These are phyloP conservation scores for Powellomyces hirtus DNA, from an alignment of 192 early-diverging fungal genomes.

Conservation along the genomic window DNA sequence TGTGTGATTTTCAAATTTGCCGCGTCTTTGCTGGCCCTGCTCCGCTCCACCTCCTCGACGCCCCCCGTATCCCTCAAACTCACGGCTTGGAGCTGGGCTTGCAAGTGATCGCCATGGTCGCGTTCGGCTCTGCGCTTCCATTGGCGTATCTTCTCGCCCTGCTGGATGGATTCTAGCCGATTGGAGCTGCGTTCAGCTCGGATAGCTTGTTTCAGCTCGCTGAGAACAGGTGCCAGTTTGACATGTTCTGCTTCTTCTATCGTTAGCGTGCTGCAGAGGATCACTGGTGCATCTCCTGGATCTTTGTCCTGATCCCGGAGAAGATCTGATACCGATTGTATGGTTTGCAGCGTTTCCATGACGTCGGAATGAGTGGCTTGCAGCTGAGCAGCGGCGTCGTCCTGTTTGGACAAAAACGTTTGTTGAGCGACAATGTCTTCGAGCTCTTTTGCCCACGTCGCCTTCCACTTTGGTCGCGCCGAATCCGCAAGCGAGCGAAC, in stretches of 20 bases:
- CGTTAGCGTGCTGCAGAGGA: neutral
- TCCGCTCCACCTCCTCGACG: conserved; percentile 5
- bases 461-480: conserved; percentile 16
- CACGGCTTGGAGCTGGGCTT: neutral
- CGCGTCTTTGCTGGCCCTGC: conserved; percentile 6
- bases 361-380: neutral
- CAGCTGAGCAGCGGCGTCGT: neutral
- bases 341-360: neutral
- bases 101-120: neutral
- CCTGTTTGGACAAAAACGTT: neutral
- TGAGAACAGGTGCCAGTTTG: neutral
- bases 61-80: conserved; percentile 4
- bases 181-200: neutral
- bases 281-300: neutral
- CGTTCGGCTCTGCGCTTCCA: neutral
- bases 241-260: conserved; percentile 4
- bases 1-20: no score
- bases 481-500: neutral
- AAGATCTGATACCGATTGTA: neutral
- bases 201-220: neutral
- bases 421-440: conserved; percentile 15
- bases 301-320: neutral
- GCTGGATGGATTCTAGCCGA: neutral
- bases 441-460: conserved; percentile 9
- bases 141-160: neutral